Conservation (phyloP, 2,329 filamentous ascomycete species). For the Curvularia eragrostidis region DNA sequence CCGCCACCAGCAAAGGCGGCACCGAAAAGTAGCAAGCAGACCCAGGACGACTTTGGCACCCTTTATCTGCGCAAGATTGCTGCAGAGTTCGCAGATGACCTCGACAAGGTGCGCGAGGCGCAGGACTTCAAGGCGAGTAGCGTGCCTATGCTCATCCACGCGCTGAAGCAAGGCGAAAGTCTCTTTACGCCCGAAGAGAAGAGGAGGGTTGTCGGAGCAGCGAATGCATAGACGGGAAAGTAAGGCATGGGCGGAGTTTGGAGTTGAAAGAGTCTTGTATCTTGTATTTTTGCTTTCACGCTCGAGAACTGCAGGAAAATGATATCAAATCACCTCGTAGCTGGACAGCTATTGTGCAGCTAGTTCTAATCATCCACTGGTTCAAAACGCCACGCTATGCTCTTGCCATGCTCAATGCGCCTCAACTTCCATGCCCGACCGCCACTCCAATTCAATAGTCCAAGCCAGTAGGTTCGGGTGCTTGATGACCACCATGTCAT, state of each 20-base stretch:
- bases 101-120: slow-evolving; percentile 71
- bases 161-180: slow-evolving; percentile 70
- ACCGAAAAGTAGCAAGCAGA: slow-evolving; percentile 4
- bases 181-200: slow-evolving; percentile 66
- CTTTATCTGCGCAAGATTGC: slow-evolving; percentile 75
- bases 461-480: slow-evolving; percentile 89
- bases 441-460: slow-evolving; percentile 90
- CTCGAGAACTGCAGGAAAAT: background rate
- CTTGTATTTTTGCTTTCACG: background rate
- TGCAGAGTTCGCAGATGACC: slow-evolving; percentile 74
- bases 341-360: background rate
- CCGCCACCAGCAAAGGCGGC: slow-evolving; percentile 10
- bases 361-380: background rate
- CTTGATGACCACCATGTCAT: slow-evolving; percentile 95
- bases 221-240: slow-evolving; percentile 8
- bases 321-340: background rate
- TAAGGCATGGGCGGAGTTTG: slow-evolving; percentile 25
- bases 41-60: slow-evolving; percentile 59
- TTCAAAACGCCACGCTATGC: slow-evolving; percentile 13
- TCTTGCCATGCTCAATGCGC: slow-evolving; percentile 11
- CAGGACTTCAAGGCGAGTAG: slow-evolving; percentile 72
- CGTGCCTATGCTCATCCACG: slow-evolving; percentile 69
- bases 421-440: slow-evolving; percentile 56
- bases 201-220: slow-evolving; percentile 48
- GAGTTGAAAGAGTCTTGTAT: background rate